A percentile compares a stretch with the other conserved stretches of the same genome.
Conservation (phyloP, 495 filamentous ascomycete species). For the Xylaria acuta region DNA sequence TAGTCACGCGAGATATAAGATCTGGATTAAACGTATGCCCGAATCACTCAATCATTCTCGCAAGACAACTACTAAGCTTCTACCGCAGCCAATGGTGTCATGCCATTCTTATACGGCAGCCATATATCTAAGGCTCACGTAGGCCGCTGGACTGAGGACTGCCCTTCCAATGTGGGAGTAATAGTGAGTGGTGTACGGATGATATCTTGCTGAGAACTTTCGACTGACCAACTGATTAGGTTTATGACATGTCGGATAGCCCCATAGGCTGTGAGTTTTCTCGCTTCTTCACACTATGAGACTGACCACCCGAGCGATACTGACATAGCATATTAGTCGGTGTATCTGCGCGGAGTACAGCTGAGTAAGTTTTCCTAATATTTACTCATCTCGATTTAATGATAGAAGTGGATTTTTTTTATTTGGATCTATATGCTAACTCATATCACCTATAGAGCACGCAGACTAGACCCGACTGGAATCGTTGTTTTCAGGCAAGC, state of each 20-base stretch:
- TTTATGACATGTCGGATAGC: constrained; percentile 73
- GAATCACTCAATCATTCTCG: background rate
- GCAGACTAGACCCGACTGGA: constrained; percentile 85
- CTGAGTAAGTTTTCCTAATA: constrained; percentile 54
- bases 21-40: constrained; percentile 76
- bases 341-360: constrained; percentile 80
- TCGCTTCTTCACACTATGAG: background rate
- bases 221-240: constrained; percentile 9
- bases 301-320: background rate
- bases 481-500: constrained; percentile 85
- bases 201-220: background rate
- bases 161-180: constrained; percentile 77
- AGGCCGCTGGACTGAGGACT: constrained; percentile 86
- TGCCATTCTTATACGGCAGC: constrained; percentile 91
- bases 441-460: constrained; percentile 43
- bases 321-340: constrained; percentile 40
- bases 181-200: constrained; percentile 53
- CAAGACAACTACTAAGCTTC: constrained; percentile 25
- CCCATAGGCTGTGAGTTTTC: constrained; percentile 66
- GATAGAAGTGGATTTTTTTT: background rate
- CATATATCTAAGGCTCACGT: constrained; percentile 93
- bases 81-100: constrained; percentile 75
- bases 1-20: constrained; percentile 83
- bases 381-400: background rate
- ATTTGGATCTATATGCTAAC: constrained; percentile 4